Base-by-base conservation (phyloP, 768 basidiomycete genomes). In the Tylopilus felleus region DNA sequence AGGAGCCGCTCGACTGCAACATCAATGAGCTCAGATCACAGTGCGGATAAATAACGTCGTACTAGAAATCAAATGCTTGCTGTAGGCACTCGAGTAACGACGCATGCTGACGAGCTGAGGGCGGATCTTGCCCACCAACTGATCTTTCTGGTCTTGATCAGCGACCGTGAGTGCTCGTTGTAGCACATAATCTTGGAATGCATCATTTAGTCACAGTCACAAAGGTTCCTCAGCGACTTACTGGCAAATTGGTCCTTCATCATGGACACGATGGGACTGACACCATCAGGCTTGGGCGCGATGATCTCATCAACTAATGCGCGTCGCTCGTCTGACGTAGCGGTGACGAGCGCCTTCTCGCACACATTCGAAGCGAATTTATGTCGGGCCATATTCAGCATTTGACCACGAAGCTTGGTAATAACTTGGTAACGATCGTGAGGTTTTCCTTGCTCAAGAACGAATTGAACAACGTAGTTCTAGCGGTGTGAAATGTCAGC, bases 341-440 rank as follows among this genome's bases (percentile, higher is more conserved):
- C 83, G 31, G 78, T 83, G 27, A 84, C 69, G 33, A 96, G 78
- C 6, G 92, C 93, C 71, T 93, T 94, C 73, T 96, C 95, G 69
- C 88, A 90, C 19, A 98, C 96, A 64, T 99, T 98, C 6, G 94
- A 97, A 6, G 93, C 94, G 64, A 91, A 96, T 67, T 96, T 96
- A 68, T 93, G 92, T 49, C 85, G 81, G 1, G 92, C 81, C 79
- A 95, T 83, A 56, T 77, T 75, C 40, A 94, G 68, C 68, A 98
- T 80, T 63, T 90, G 86, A 4, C 91, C 91, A 9, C 78, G 81
- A 47, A 98, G 77, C 59, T 83, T 82, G 14, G 75, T 70, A 51
- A 93, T 77, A 35, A 97, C 80, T 51, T 79, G 72, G 3, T 77
- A 74, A 48, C 81, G 81, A 65, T 98, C 95, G 13, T 83, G 77